These are phyloP conservation scores for Akebia trifoliata DNA, from an alignment of 164 flowering plant genomes.

Conservation along the genomic window DNA sequence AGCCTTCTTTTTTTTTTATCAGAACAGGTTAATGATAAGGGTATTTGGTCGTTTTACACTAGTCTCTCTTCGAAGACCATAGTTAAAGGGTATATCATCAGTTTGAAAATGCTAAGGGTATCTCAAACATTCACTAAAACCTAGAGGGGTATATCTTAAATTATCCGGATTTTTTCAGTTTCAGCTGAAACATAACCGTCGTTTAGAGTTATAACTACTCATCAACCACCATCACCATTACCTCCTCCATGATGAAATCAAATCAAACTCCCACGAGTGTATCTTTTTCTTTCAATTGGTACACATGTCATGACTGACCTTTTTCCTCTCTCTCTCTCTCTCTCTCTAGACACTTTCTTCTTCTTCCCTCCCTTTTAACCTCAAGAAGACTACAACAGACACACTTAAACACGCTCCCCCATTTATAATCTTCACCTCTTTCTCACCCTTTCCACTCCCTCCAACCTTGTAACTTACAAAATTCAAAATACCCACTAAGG, in stretches of 20 bases:
- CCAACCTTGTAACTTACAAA: neutral
- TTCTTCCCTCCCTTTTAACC: neutral
- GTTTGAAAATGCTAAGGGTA: neutral
- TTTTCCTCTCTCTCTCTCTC: neutral
- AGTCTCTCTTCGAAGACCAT: too few relatives aligned
- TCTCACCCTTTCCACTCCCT: conserved; percentile 12
- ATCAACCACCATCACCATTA: conserved; percentile 17
- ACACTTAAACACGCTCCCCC: conserved; percentile 30
- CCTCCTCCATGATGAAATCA: neutral
- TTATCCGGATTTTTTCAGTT: neutral
- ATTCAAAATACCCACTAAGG: neutral
- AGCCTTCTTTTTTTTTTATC: too few relatives aligned
- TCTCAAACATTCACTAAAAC: neutral
- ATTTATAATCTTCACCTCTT: conserved; percentile 23
- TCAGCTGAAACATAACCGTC: conserved; percentile 10
- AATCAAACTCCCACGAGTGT: neutral
- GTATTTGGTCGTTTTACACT: too few relatives aligned
- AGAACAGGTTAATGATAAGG: too few relatives aligned
- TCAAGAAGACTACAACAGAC: too few relatives aligned
- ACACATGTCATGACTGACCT: conserved; percentile 18
- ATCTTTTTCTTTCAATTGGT: conserved; percentile 8
- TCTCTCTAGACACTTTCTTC: neutral
- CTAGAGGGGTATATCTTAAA: too few relatives aligned
- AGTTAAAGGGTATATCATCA: too few relatives aligned
- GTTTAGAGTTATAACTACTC: conserved; percentile 7